Percentiles rank a stretch among this genome's conserved stretches.
Conservation (phyloP, 2,329 filamentous ascomycete species). For the Samsoniella hepiali region DNA sequence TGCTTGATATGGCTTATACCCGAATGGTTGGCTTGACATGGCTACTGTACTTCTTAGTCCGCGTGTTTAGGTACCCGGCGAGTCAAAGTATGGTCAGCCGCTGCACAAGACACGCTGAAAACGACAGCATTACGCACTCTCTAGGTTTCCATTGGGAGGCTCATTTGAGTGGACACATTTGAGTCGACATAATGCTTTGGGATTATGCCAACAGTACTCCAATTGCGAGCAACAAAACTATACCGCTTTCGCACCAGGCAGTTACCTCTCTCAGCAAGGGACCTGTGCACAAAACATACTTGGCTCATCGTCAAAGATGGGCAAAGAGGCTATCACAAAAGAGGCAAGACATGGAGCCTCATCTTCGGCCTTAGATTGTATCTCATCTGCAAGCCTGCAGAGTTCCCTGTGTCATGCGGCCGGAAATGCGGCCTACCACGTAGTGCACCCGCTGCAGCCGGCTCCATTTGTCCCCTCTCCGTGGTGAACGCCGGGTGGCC, state of each 20-base stretch:
- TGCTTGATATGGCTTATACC: constrained; percentile 11
- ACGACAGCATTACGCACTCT: background rate
- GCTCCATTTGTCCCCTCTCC: constrained; percentile 1
- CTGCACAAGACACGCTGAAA: background rate
- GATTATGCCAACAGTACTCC: background rate
- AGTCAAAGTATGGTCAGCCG: background rate
- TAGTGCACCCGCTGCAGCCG: constrained; percentile 10
- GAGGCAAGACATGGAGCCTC: constrained; percentile 3
- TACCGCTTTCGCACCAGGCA: background rate
- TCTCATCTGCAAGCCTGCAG: constrained; percentile 6
- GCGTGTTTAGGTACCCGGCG: background rate
- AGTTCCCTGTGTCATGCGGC: constrained; percentile 12
- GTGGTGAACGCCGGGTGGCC: background rate
- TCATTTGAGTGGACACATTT: background rate
- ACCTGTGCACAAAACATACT: background rate
- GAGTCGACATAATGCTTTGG: background rate
- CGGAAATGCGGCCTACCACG: constrained; percentile 14
- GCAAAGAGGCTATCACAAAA: constrained; percentile 3
- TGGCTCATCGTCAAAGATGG: background rate
- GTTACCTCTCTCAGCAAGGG: background rate
- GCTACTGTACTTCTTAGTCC: background rate
- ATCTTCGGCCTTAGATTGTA: background rate
- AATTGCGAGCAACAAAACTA: no score
- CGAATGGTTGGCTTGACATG: constrained; percentile 4
- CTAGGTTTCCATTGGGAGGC: background rate